A percentile compares a stretch with the other conserved stretches of the same genome.
Evolutionary conservation across 768 basidiomycete species (phyloP).

Genomic region (Ramaria sp.): DNA sequence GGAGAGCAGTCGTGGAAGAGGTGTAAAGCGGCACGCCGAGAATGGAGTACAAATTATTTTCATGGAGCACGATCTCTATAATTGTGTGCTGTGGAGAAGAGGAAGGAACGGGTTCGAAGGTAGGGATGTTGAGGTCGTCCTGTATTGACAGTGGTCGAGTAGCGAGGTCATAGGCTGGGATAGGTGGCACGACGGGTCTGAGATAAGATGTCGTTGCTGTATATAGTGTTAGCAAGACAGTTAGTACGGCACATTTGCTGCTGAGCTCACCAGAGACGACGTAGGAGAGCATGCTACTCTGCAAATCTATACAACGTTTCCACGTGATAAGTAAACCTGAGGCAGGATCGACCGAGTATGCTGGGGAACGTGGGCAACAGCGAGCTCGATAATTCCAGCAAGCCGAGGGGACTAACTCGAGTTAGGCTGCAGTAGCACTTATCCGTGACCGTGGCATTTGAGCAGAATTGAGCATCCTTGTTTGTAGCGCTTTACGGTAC

Average conservation of each 20-base stretch:
- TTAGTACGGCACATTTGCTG: neutral
- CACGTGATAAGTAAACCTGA: neutral
- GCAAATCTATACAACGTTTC: neutral
- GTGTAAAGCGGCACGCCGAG: slow-evolving; percentile 47
- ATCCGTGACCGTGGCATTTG: too few species aligned
- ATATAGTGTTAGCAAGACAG: neutral
- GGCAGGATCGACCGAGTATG: too few species aligned
- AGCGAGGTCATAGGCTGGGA: neutral
- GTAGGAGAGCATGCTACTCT: neutral
- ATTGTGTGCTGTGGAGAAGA: slow-evolving; percentile 14
- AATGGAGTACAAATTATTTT: slow-evolving; percentile 62
- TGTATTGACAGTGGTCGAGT: neutral
- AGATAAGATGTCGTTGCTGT: neutral
- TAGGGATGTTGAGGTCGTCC: neutral
- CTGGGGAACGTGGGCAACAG: too few species aligned
- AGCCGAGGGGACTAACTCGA: too few species aligned
- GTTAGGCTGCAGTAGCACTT: too few species aligned
- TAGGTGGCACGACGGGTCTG: neutral
- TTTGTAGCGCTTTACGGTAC: too few species aligned
- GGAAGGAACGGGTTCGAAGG: neutral
- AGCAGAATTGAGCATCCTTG: too few species aligned
- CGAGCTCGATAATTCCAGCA: too few species aligned
- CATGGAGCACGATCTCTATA: slow-evolving; percentile 44
- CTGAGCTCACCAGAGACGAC: neutral
- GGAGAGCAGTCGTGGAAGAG: slow-evolving; percentile 42